Evolutionary conservation across 768 basidiomycete species (phyloP).

Genomic region (Leucosporidium scottii): DNA sequence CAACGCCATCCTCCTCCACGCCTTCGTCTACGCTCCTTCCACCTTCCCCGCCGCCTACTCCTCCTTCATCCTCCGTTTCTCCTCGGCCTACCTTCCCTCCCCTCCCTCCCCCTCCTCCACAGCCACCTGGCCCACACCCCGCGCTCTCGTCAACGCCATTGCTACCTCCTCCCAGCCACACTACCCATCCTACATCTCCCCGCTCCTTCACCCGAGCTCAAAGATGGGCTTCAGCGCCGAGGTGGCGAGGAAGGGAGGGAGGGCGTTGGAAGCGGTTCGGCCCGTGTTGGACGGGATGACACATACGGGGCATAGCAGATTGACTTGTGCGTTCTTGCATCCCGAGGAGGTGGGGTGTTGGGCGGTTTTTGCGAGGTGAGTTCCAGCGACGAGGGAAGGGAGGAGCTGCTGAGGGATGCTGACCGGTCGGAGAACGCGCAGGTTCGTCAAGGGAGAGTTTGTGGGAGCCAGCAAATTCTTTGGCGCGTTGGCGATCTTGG

Average conservation of each 20-base stretch:
- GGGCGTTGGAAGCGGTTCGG: background rate
- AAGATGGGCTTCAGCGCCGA: background rate
- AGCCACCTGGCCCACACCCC: background rate
- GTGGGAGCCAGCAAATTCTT: background rate
- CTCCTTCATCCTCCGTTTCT: slow-evolving; percentile 4
- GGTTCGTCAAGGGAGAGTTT: background rate
- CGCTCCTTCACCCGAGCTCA: background rate
- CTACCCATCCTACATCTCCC: background rate
- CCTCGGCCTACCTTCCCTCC: background rate
- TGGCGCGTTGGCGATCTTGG: background rate
- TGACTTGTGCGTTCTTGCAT: slow-evolving; percentile 2
- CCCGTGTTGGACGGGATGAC: background rate
- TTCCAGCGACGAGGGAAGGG: no score
- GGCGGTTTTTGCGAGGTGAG: background rate
- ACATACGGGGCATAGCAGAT: background rate
- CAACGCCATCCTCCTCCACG: slow-evolving; percentile 9
- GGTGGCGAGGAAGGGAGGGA: no score
- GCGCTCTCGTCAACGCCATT: background rate
- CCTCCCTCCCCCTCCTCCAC: background rate
- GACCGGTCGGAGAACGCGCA: no score
- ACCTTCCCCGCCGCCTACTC: background rate
- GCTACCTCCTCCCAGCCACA: background rate
- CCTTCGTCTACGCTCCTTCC: slow-evolving; percentile 1
- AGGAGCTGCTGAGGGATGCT: no score
- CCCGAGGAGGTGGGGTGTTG: background rate